A percentile compares a stretch with the other conserved stretches of the same genome.
Conservation (phyloP, 2,329 filamentous ascomycete species). For the Beauveria scarabaeidicola region DNA sequence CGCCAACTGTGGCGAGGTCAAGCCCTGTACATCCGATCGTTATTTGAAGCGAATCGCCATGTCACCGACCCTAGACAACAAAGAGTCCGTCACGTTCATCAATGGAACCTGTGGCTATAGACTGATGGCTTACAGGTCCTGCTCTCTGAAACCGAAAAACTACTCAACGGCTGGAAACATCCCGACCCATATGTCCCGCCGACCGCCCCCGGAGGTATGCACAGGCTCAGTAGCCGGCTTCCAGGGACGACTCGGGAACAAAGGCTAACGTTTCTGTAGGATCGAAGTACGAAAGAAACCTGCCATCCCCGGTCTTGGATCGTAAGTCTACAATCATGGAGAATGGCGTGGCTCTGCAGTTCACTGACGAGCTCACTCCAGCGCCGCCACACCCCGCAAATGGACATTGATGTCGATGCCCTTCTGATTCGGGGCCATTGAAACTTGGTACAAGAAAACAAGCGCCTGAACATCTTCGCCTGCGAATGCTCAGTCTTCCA, state of each 20-base stretch:
- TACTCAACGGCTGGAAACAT: conserved; percentile 93
- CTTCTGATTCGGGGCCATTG: background rate
- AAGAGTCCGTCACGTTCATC: conserved; percentile 48
- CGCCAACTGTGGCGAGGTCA: conserved; percentile 91
- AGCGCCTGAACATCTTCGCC: no score
- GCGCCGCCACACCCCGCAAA: conserved; percentile 19
- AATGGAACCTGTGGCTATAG: background rate
- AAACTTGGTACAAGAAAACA: background rate
- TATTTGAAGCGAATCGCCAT: conserved; percentile 90
- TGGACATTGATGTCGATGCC: background rate
- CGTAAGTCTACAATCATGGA: conserved; percentile 49
- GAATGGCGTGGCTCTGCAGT: background rate
- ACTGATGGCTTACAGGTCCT: conserved; percentile 50
- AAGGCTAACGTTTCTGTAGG: conserved; percentile 41
- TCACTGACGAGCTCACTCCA: conserved; percentile 8
- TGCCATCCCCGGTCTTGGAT: conserved; percentile 69
- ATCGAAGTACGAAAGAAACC: conserved; percentile 92
- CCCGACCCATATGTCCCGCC: conserved; percentile 87
- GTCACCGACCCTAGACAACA: conserved; percentile 78
- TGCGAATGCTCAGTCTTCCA: background rate
- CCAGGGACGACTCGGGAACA: background rate
- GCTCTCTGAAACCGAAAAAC: conserved; percentile 76
- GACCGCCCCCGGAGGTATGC: conserved; percentile 83
- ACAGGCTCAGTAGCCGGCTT: background rate
- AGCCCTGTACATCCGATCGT: conserved; percentile 86